Conservation (phyloP, 2,329 filamentous ascomycete genomes). For the Beauveria sp. region DNA sequence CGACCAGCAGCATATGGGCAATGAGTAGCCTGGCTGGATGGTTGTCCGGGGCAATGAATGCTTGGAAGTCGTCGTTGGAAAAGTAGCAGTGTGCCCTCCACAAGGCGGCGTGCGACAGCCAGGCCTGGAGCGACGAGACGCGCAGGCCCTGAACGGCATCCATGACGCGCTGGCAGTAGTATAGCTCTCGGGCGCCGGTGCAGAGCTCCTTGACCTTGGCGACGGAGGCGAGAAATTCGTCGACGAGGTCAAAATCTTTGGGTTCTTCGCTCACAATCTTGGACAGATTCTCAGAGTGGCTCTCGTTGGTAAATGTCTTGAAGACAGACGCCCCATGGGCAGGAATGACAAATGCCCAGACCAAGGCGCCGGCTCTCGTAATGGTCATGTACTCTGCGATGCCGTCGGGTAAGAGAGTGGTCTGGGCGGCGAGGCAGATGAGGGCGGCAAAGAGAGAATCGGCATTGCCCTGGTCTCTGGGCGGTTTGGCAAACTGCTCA, state of each 20-base stretch:
- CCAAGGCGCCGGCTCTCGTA: slow-evolving; percentile 22
- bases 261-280: slow-evolving; percentile 18
- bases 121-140: slow-evolving; percentile 16
- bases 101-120: slow-evolving; percentile 16
- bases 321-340: slow-evolving; percentile 17
- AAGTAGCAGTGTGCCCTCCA: slow-evolving; percentile 16
- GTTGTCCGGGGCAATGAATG: slow-evolving; percentile 24
- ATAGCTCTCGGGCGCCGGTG: slow-evolving; percentile 13
- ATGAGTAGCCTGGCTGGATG: slow-evolving; percentile 26
- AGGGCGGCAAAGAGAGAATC: slow-evolving; percentile 29
- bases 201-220: slow-evolving; percentile 15
- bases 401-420: slow-evolving; percentile 28
- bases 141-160: slow-evolving; percentile 13
- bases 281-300: slow-evolving; percentile 21
- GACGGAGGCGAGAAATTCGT: slow-evolving; percentile 17
- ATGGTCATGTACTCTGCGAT: slow-evolving; percentile 32
- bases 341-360: slow-evolving; percentile 18
- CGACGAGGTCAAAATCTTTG: slow-evolving; percentile 15
- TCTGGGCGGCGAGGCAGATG: slow-evolving; percentile 29
- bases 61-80: slow-evolving; percentile 23
- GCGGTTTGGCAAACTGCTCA: slow-evolving; percentile 20
- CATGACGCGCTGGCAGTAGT: slow-evolving; percentile 15
- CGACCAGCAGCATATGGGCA: slow-evolving; percentile 28
- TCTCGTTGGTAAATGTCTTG: slow-evolving; percentile 17
- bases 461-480: slow-evolving; percentile 22